A percentile compares a stretch with the other conserved stretches of the same genome.
Evolutionary conservation across 2,329 filamentous ascomycete genomes (phyloP).

Genomic region (Coniochaeta ligniaria): DNA sequence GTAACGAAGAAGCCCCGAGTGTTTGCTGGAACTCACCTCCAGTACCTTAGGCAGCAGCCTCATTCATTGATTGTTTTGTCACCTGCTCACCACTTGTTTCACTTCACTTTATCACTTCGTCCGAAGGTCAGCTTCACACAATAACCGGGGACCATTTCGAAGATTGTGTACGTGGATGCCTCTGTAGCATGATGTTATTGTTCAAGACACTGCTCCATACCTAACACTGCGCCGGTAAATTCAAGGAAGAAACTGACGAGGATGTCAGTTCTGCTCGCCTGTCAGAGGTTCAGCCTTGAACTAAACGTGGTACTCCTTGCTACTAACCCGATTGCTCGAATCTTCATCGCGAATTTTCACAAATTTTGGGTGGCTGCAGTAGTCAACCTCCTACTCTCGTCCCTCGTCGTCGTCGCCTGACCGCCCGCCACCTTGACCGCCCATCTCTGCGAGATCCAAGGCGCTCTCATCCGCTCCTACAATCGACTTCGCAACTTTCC

Average conservation of each 20-base stretch:
- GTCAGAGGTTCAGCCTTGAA: neutral
- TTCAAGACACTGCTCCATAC: neutral
- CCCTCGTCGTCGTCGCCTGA: neutral
- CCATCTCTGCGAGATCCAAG: conserved; percentile 69
- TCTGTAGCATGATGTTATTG: neutral
- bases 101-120: too few relatives aligned
- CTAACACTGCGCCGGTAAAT: neutral
- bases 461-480: conserved; percentile 71
- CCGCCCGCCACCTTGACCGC: conserved; percentile 22
- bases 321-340: too few relatives aligned
- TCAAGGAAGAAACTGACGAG: neutral
- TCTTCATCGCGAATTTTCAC: too few relatives aligned
- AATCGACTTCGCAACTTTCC: conserved; percentile 79
- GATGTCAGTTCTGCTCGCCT: neutral
- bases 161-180: too few relatives aligned
- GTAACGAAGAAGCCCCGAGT: neutral
- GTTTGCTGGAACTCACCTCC: too few relatives aligned
- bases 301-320: too few relatives aligned
- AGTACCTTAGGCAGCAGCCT: too few relatives aligned
- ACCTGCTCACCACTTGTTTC: too few relatives aligned
- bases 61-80: too few relatives aligned
- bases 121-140: too few relatives aligned
- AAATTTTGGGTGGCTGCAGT: neutral
- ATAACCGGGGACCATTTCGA: too few relatives aligned
- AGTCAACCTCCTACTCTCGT: neutral